Evolutionary conservation across 768 basidiomycete species (phyloP).

Genomic region (Calocera cornea): DNA sequence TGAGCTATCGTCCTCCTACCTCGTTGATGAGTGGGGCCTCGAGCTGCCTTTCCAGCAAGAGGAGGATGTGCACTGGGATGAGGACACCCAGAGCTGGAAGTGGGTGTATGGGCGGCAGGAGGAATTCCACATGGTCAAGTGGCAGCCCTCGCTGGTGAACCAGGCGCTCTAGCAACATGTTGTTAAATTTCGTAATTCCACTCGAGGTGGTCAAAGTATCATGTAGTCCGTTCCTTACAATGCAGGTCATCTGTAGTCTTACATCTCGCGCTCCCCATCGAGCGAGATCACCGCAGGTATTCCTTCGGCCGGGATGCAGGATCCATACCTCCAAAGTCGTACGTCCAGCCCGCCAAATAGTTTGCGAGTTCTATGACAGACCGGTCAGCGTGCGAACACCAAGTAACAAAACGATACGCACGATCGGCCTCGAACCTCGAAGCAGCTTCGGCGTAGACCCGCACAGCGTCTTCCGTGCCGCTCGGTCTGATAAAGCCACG

Average conservation of each 20-base stretch:
- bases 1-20: conserved; percentile 38
- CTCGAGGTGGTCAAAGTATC: background rate
- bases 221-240: background rate
- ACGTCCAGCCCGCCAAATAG: conserved; percentile 72
- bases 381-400: background rate
- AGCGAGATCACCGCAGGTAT: conserved; percentile 38
- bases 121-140: conserved; percentile 30
- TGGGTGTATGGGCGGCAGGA: conserved; percentile 41
- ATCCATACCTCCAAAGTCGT: conserved; percentile 72
- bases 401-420: conserved; percentile 28
- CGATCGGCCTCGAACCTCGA: conserved; percentile 66
- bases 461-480: conserved; percentile 95
- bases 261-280: background rate
- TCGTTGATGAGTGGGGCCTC: conserved; percentile 37
- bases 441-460: conserved; percentile 90
- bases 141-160: background rate
- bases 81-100: conserved; percentile 30
- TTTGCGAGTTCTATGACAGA: conserved; percentile 58
- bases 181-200: background rate
- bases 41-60: conserved; percentile 29
- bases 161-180: background rate
- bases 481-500: conserved; percentile 91
- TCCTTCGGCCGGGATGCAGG: conserved; percentile 62
- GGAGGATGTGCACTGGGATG: conserved; percentile 8
- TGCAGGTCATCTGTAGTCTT: background rate